phyloP scores from a whole-genome alignment of 192 early-diverging fungal genomes.

The Backusella parvicylindrica region DNA sequence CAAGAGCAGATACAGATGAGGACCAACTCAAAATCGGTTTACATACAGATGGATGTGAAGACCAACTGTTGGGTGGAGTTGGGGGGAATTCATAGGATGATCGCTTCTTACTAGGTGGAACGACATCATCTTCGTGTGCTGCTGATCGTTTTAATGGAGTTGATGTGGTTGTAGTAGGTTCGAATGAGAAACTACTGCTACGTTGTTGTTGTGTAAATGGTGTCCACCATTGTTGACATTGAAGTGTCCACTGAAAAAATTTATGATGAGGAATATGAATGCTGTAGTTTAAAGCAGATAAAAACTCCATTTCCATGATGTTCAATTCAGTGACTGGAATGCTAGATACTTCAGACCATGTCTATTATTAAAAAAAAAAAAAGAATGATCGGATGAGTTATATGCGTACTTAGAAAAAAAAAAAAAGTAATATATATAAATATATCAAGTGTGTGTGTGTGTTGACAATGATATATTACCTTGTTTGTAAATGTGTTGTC shows the following conservation, averaged over 20 bases:
- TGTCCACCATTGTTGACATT: conserved; percentile 27
- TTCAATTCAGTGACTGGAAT: conserved; percentile 79
- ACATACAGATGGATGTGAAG: not conserved
- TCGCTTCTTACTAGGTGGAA: not conserved
- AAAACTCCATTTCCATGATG: conserved; percentile 86
- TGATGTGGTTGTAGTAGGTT: not conserved
- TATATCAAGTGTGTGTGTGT: not conserved
- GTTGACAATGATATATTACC: conserved; percentile 15
- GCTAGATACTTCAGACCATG: conserved; percentile 80
- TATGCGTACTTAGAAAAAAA: not conserved
- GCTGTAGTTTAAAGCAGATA: conserved; percentile 71
- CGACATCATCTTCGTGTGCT: not conserved
- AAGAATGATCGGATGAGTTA: not conserved
- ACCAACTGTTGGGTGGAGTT: not conserved
- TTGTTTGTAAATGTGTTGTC: conserved; percentile 91
- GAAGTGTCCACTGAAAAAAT: conserved; percentile 63
- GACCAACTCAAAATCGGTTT: conserved; percentile 27
- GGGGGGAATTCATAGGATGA: not conserved
- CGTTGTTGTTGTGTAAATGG: not conserved
- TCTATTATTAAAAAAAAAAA: conserved; percentile 26
- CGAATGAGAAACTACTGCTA: not conserved
- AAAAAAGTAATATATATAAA: not conserved
- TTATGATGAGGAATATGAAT: conserved; percentile 66
- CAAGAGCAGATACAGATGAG: conserved; percentile 19
- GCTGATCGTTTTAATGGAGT: conserved; percentile 15